phyloP scores from a whole-genome alignment of 1,284 basidiomycete species.

The Anthracocystis panici-leucophaei region DNA sequence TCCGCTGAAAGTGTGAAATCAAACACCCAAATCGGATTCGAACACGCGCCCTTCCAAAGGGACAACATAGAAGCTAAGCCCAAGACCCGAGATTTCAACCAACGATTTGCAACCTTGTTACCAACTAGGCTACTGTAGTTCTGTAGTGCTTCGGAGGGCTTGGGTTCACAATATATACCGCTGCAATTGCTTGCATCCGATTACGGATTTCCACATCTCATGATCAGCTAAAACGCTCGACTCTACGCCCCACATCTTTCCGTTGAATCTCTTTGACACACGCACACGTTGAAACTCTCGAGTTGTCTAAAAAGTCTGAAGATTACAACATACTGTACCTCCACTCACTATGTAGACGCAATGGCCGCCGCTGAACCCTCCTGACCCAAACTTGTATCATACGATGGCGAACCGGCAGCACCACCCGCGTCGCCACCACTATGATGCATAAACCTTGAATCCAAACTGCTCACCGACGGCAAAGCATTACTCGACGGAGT shows the following conservation, averaged over 20 bases:
- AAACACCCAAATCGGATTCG: conserved; percentile 5
- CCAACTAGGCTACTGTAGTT: conserved; percentile 14
- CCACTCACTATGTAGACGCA: neutral
- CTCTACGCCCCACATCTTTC: too few relatives aligned
- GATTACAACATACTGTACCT: neutral
- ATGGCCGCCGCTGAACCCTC: conserved; percentile 3
- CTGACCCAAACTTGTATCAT: conserved; percentile 15
- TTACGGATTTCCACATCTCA: too few relatives aligned
- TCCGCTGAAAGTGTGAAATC: too few relatives aligned
- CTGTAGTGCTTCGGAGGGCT: neutral
- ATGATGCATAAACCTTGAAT: conserved; percentile 9
- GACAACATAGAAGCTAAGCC: neutral
- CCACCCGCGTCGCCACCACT: conserved; percentile 1
- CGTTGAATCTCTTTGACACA: too few relatives aligned
- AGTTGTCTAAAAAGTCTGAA: too few relatives aligned
- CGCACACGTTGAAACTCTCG: too few relatives aligned
- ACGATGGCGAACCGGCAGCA: conserved; percentile 17
- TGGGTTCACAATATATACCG: neutral
- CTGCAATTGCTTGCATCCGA: too few relatives aligned
- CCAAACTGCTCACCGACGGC: conserved; percentile 6
- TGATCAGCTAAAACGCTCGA: too few relatives aligned
- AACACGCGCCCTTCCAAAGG: neutral
- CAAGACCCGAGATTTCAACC: neutral
- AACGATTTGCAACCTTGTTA: neutral
- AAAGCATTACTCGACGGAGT: conserved; percentile 18